Conservation (phyloP, 768 basidiomycete species). For the Hygrocybe punicea region DNA sequence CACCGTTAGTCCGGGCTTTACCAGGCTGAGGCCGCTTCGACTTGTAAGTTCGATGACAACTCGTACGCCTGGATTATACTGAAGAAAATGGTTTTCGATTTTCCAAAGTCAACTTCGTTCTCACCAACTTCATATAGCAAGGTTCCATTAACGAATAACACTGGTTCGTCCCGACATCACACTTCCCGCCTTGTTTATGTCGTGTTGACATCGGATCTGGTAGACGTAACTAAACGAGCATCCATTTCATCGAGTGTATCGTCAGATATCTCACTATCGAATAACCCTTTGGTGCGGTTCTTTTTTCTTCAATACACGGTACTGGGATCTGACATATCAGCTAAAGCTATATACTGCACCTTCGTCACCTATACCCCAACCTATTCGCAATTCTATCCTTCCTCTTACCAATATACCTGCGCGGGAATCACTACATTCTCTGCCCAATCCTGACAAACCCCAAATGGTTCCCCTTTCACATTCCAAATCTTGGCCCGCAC, state of each 20-base stretch:
- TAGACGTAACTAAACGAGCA: constrained; percentile 39
- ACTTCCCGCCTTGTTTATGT: not conserved
- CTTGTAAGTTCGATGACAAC: constrained; percentile 47
- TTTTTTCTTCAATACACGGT: constrained; percentile 3
- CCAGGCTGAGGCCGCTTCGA: constrained; percentile 55
- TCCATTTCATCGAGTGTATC: constrained; percentile 63
- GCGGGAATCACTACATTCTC: constrained; percentile 27
- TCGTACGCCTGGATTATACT: constrained; percentile 5
- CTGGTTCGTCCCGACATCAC: constrained; percentile 25
- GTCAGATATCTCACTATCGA: constrained; percentile 55
- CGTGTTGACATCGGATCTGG: not conserved
- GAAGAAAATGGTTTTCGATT: constrained; percentile 38
- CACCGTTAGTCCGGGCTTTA: constrained; percentile 25
- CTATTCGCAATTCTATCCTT: constrained; percentile 43
- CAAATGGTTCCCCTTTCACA: constrained; percentile 43
- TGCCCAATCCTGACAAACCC: constrained; percentile 22
- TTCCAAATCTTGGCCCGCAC: constrained; percentile 35
- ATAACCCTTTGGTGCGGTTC: constrained; percentile 53
- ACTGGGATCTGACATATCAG: not conserved
- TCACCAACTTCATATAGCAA: constrained; percentile 39
- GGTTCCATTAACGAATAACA: constrained; percentile 34
- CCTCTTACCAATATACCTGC: constrained; percentile 30
- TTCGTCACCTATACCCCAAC: constrained; percentile 49
- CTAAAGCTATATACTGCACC: constrained; percentile 57
- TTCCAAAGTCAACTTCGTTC: constrained; percentile 37